These are phyloP conservation scores for Salvia rosmarinus DNA, from an alignment of 257 asterid genomes.

Conservation along the genomic window DNA sequence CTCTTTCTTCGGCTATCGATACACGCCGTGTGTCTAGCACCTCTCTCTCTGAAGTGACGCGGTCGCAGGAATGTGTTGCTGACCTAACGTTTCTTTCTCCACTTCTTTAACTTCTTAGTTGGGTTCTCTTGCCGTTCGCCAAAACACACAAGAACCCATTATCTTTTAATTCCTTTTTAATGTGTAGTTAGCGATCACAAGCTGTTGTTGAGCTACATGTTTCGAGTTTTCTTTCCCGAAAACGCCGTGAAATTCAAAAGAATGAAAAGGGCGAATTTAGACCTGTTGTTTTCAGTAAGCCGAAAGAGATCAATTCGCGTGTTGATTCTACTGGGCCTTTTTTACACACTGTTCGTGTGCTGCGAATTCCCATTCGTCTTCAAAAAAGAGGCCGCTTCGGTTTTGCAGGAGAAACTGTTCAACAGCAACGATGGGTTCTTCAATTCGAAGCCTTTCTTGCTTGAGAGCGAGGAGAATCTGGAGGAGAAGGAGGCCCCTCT, in stretches of 20 bases:
- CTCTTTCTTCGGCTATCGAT: constrained; percentile 26
- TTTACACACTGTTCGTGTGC: constrained; percentile 64
- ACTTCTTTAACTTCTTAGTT: constrained; percentile 32
- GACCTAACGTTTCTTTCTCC: constrained; percentile 44
- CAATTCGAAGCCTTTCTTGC: constrained; percentile 58
- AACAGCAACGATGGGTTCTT: constrained; percentile 49
- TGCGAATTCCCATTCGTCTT: constrained; percentile 82
- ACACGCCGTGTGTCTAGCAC: constrained; percentile 26
- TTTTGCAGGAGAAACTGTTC: constrained; percentile 45
- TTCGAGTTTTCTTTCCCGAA: constrained; percentile 3
- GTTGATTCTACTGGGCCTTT: constrained; percentile 55
- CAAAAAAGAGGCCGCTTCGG: constrained; percentile 51
- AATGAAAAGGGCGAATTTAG: constrained; percentile 71
- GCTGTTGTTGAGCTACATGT: constrained; percentile 24
- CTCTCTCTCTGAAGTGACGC: constrained; percentile 33
- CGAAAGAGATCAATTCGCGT: constrained; percentile 64
- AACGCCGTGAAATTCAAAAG: not conserved
- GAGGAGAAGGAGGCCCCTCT: constrained; percentile 62
- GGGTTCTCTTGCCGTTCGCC: constrained; percentile 34
- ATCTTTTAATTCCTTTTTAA: not conserved
- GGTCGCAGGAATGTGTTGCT: constrained; percentile 56
- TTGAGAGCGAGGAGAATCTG: constrained; percentile 70
- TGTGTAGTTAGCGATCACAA: constrained; percentile 22
- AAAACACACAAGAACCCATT: constrained; percentile 15
- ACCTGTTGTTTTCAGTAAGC: constrained; percentile 58